Evolutionary conservation across 2,329 filamentous ascomycete genomes (phyloP).

Genomic region (Colletotrichum siamense): DNA sequence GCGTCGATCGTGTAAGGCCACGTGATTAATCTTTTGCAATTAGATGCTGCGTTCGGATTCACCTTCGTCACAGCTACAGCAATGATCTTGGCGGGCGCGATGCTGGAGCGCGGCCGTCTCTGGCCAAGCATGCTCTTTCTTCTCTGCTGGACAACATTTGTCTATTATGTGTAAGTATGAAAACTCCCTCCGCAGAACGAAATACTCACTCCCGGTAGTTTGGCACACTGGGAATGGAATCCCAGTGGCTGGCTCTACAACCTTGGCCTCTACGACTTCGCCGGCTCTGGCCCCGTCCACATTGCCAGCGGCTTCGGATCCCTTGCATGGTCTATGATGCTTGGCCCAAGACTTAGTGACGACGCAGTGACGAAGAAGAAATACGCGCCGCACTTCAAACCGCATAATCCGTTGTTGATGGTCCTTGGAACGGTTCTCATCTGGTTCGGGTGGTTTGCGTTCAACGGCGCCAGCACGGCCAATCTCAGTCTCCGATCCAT

Average conservation of each 20-base stretch:
- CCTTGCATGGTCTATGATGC: constrained; percentile 67
- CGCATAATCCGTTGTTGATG: constrained; percentile 68
- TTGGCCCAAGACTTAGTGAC: constrained; percentile 60
- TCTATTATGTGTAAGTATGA: constrained; percentile 53
- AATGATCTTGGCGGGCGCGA: constrained; percentile 44
- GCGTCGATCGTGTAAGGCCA: not conserved
- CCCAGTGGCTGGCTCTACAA: constrained; percentile 69
- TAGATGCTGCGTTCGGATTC: constrained; percentile 38
- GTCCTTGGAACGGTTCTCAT: constrained; percentile 69
- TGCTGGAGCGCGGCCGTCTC: constrained; percentile 40
- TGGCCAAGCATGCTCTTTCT: constrained; percentile 64
- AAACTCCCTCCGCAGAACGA: fast-evolving
- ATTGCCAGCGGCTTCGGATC: constrained; percentile 68
- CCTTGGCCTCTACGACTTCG: constrained; percentile 64
- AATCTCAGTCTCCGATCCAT: constrained; percentile 58
- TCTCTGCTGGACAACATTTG: constrained; percentile 68
- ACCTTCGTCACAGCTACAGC: constrained; percentile 43
- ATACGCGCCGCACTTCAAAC: constrained; percentile 43
- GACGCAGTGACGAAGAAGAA: constrained; percentile 50
- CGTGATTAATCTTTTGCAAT: not conserved
- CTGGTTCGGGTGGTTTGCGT: constrained; percentile 67
- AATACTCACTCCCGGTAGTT: constrained; percentile 30
- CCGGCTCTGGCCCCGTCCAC: constrained; percentile 68
- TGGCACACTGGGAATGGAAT: constrained; percentile 74
- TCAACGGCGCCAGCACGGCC: constrained; percentile 54